These are phyloP conservation scores for Boletus rufocinnamomeus DNA, from an alignment of 768 basidiomycete species.

Conservation along the genomic window DNA sequence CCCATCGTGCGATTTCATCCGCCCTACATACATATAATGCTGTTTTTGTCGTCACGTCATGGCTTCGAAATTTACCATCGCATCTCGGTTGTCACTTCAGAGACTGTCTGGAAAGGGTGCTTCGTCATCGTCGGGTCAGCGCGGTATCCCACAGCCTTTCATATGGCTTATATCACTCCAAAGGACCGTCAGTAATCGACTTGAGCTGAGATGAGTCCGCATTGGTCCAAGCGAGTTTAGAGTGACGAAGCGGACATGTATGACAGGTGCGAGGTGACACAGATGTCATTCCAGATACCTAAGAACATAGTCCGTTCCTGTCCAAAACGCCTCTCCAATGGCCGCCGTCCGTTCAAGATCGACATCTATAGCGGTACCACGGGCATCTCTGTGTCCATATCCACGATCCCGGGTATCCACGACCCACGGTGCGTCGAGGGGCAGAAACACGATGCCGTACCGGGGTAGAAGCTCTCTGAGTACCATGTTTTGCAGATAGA, in stretches of 20 bases:
- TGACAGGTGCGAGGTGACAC: not conserved
- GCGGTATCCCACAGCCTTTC: not conserved
- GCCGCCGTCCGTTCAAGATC: constrained; percentile 1
- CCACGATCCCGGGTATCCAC: not conserved
- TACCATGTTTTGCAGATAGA: constrained; percentile 51
- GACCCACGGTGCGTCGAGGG: constrained; percentile 25
- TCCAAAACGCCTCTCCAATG: constrained; percentile 21
- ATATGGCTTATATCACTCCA: not conserved
- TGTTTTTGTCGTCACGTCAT: not conserved
- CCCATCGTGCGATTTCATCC: not conserved
- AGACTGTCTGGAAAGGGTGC: not conserved
- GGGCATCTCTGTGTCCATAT: not conserved
- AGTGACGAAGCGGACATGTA: not conserved
- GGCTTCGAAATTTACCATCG: no score
- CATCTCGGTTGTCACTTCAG: not conserved
- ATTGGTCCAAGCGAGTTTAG: not conserved
- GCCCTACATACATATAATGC: not conserved
- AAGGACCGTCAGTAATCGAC: not conserved
- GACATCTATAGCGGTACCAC: not conserved
- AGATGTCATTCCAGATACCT: constrained; percentile 12
- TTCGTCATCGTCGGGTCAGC: not conserved
- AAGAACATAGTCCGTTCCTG: constrained; percentile 16
- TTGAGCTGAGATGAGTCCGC: not conserved
- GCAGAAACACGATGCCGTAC: constrained; percentile 46
- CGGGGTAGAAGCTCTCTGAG: constrained; percentile 43